phyloP scores from a whole-genome alignment of 1,139 yeast genomes.

The Geotrichum klebahnii region DNA sequence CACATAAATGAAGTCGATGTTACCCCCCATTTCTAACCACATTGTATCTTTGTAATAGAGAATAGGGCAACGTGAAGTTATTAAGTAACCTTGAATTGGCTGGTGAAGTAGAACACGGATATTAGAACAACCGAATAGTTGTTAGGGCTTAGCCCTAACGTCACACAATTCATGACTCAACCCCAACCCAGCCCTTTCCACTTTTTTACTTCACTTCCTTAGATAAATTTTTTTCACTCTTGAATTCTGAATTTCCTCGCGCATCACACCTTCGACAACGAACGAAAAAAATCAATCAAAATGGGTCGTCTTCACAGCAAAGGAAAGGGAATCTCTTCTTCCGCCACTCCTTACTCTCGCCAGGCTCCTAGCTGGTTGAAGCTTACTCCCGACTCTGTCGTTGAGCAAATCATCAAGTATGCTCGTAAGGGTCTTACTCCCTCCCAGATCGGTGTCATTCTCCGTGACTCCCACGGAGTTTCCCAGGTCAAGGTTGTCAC shows the following conservation, averaged over 20 bases:
- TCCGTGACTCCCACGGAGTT: constrained; percentile 99
- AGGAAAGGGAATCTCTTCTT: constrained; percentile 98
- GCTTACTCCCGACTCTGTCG: constrained; percentile 88
- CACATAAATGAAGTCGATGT: too few species aligned
- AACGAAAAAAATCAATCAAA: constrained; percentile 31
- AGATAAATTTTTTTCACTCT: constrained; percentile 1
- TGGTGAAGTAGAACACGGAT: too few species aligned
- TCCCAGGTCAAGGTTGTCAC: constrained; percentile 95
- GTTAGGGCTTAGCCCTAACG: constrained; percentile 10
- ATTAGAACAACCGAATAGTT: too few species aligned
- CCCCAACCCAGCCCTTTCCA: neutral
- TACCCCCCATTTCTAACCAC: too few species aligned
- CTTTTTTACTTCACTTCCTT: neutral
- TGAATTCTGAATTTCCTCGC: constrained; percentile 7
- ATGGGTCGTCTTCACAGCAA: constrained; percentile 62
- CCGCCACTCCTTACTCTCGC: constrained; percentile 99
- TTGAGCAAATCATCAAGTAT: constrained; percentile 97
- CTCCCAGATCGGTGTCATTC: constrained; percentile 97
- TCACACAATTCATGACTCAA: neutral
- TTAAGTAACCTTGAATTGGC: too few species aligned
- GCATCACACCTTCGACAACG: constrained; percentile 13
- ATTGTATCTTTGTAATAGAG: too few species aligned
- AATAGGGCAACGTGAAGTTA: too few species aligned
- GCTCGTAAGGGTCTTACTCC: constrained; percentile 99
- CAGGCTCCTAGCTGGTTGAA: constrained; percentile 99